Conservation (phyloP, 2,329 filamentous ascomycete species). For the Metarhizium guizhouense region DNA sequence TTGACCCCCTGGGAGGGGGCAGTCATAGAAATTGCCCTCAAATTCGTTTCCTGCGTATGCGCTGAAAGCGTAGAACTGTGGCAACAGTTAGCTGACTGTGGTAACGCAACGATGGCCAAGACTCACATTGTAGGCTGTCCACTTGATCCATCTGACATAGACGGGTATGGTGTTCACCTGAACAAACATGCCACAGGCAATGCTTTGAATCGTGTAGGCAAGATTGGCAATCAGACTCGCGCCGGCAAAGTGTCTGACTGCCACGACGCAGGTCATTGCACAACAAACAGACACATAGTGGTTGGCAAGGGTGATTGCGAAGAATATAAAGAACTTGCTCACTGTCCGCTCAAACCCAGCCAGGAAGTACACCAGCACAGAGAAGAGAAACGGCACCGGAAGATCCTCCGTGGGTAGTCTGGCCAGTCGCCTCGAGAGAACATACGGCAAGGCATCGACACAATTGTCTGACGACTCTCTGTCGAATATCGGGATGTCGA, state of each 20-base stretch:
- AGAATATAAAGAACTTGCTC: slow-evolving; percentile 62
- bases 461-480: slow-evolving; percentile 66
- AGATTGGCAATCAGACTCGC: slow-evolving; percentile 67
- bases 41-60: slow-evolving; percentile 69
- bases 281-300: slow-evolving; percentile 69
- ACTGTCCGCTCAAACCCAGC: slow-evolving; percentile 58
- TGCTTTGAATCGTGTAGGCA: slow-evolving; percentile 62
- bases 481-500: slow-evolving; percentile 69
- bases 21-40: slow-evolving; percentile 61
- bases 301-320: slow-evolving; percentile 56
- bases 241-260: slow-evolving; percentile 58
- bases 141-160: slow-evolving; percentile 73
- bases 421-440: slow-evolving; percentile 61
- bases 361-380: slow-evolving; percentile 70
- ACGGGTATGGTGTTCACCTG: slow-evolving; percentile 64
- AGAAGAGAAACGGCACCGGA: slow-evolving; percentile 62
- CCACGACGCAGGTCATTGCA: slow-evolving; percentile 57
- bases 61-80: slow-evolving; percentile 60
- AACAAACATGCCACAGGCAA: slow-evolving; percentile 70
- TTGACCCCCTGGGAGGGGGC: slow-evolving; percentile 53
- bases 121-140: slow-evolving; percentile 26
- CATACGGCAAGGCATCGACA: slow-evolving; percentile 58
- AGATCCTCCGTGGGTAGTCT: slow-evolving; percentile 63
- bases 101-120: neutral
- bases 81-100: slow-evolving; percentile 10